These are phyloP conservation scores for Nakataea oryzae DNA, from an alignment of 2,329 filamentous ascomycete genomes.

Conservation along the genomic window DNA sequence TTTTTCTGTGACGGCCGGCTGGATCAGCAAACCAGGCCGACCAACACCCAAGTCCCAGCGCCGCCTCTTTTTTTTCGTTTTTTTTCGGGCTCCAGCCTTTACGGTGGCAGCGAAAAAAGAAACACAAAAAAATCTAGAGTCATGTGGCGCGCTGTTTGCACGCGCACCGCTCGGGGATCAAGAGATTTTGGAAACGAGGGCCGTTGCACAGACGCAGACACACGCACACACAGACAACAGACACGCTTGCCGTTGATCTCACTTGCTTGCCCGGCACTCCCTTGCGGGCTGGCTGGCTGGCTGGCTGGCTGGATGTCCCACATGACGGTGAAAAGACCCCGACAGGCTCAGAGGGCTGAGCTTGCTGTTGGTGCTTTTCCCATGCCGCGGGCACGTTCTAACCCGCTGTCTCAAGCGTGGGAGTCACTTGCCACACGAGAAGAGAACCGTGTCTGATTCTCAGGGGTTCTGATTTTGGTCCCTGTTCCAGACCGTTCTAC, in stretches of 20 bases:
- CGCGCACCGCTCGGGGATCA: background rate
- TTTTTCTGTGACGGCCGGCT: background rate
- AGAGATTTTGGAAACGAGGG: background rate
- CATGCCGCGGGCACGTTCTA: background rate
- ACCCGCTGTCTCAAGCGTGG: background rate
- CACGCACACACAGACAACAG: conserved; percentile 3
- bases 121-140: too few relatives aligned
- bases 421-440: too few relatives aligned
- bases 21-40: background rate
- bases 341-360: background rate
- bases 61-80: too few relatives aligned
- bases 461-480: background rate
- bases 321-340: background rate
- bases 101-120: too few relatives aligned
- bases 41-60: too few relatives aligned
- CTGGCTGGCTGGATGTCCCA: background rate
- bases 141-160: background rate
- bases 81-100: too few relatives aligned
- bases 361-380: too few relatives aligned
- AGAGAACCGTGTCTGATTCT: too few relatives aligned
- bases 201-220: background rate
- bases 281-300: background rate
- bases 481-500: background rate
- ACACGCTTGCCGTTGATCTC: too few relatives aligned
- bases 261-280: background rate